Base-by-base conservation (phyloP, 345 rosid genomes). In the Hirschfeldia incana region DNA sequence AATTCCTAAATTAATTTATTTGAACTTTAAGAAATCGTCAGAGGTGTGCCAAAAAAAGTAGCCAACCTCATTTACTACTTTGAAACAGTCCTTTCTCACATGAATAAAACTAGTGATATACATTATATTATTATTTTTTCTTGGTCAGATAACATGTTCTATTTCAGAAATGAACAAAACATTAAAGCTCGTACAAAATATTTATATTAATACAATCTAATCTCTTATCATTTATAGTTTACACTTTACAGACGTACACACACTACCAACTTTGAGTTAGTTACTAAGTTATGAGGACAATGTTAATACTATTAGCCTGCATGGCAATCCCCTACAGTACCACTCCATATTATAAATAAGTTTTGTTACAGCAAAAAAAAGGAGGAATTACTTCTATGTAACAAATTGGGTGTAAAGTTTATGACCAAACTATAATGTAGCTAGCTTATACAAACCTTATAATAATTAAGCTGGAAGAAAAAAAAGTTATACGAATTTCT, bases 51-150 rank as follows among this genome's bases (percentile, higher is more conserved):
- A 51, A 49, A 46, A 46, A 46, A 49, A 49, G 17, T 49, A 49
- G 57, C 17, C 7, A 49, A 49, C 5, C 8, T 49, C 57, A 49
- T 49, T 13, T 51, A n/a, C 57, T 51, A 51, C 21, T 51, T 51
- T 51, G 57, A 61, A 61, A 61, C 17, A 61, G 66, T 61, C 66
- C 66, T 59, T 59, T 27, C 64, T 27, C 64, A 9, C 64, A 59
- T 58, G 30, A 58, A 58, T 58, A 49, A 46, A 58, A 58, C 62
- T 3, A 58, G 13, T 3, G 30, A 58, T 58, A 21, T 58, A 49
- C 17, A n/a, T 49, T 49, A 1, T 49, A 21, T 21, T 21, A 21
- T 21, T 21, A 21, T 49, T 49, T 49, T 49, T 16, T 13, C n/a
- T n/a, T 10, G 67, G 64, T 59, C 32, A 59, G 64, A 59, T 12